Conservation (phyloP, 2,329 filamentous ascomycete genomes). For the Aspergillus ibericus region DNA sequence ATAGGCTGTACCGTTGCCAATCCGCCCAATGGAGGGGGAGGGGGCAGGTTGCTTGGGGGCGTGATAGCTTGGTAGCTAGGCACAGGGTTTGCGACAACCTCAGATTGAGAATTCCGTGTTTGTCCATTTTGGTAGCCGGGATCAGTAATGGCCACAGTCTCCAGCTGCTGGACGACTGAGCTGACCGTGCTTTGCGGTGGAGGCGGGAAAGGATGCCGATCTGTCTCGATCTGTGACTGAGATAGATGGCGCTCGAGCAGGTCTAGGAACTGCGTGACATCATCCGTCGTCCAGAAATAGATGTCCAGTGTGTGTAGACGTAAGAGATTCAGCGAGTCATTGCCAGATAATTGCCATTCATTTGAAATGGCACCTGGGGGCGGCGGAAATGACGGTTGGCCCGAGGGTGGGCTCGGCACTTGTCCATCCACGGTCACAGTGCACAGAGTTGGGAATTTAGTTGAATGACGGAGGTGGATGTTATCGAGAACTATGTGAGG, state of each 20-base stretch:
- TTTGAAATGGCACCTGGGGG: conserved; percentile 31
- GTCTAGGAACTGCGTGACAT: conserved; percentile 57
- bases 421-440: conserved; percentile 56
- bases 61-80: conserved; percentile 20
- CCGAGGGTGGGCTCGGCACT: conserved; percentile 22
- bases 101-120: conserved; percentile 40
- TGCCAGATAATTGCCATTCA: conserved; percentile 60
- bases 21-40: conserved; percentile 26
- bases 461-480: conserved; percentile 56
- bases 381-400: conserved; percentile 25
- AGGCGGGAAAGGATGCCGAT: conserved; percentile 45
- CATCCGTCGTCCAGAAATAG: conserved; percentile 64
- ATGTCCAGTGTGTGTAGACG: conserved; percentile 62
- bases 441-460: conserved; percentile 60
- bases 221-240: conserved; percentile 48
- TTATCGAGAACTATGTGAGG: conserved; percentile 49
- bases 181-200: conserved; percentile 48
- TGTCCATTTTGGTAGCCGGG: conserved; percentile 49
- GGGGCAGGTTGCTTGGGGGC: conserved; percentile 24
- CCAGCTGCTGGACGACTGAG: conserved; percentile 63
- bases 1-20: conserved; percentile 18
- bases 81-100: conserved; percentile 18
- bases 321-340: conserved; percentile 52
- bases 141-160: conserved; percentile 60
- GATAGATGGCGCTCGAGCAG: conserved; percentile 39